A percentile compares a stretch with the other conserved stretches of the same genome.
These are phyloP conservation scores for Xylaria sp. DNA, from an alignment of 2,329 filamentous ascomycete genomes.

Conservation along the genomic window DNA sequence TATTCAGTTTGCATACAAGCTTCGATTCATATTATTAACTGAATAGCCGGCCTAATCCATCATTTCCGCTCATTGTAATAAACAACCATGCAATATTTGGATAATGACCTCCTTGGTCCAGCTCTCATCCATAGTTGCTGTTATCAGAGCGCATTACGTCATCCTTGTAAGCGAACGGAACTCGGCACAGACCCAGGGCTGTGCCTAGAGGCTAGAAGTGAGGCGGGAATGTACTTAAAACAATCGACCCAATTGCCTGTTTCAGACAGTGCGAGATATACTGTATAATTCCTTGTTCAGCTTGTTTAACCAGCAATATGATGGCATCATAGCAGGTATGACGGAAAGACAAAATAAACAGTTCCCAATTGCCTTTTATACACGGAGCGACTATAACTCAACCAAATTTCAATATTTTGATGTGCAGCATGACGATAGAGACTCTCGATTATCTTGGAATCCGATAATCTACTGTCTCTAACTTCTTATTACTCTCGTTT, in stretches of 20 bases:
- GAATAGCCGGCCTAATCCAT: background rate
- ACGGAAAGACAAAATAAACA: background rate
- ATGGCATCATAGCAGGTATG: constrained; percentile 23
- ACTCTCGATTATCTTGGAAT: background rate
- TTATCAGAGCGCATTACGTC: constrained; percentile 19
- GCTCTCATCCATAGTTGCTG: background rate
- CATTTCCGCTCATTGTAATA: background rate
- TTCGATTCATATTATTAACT: background rate
- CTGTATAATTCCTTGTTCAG: constrained; percentile 21
- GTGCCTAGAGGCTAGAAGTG: background rate
- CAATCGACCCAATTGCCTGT: constrained; percentile 2
- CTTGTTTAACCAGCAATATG: constrained; percentile 2
- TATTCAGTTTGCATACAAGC: background rate
- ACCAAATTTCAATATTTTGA: background rate
- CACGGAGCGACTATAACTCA: constrained; percentile 1
- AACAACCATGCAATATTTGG: background rate
- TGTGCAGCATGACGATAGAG: constrained; percentile 4
- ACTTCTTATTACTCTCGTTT: background rate
- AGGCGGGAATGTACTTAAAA: background rate
- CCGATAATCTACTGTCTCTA: background rate
- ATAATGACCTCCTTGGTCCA: background rate
- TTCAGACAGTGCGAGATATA: constrained; percentile 9
- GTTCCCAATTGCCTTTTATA: background rate
- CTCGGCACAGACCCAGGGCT: constrained; percentile 15
- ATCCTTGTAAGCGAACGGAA: constrained; percentile 15